Evolutionary conservation across 2,329 filamentous ascomycete species (phyloP).

Genomic region (Ceratocystis eucalypticola): DNA sequence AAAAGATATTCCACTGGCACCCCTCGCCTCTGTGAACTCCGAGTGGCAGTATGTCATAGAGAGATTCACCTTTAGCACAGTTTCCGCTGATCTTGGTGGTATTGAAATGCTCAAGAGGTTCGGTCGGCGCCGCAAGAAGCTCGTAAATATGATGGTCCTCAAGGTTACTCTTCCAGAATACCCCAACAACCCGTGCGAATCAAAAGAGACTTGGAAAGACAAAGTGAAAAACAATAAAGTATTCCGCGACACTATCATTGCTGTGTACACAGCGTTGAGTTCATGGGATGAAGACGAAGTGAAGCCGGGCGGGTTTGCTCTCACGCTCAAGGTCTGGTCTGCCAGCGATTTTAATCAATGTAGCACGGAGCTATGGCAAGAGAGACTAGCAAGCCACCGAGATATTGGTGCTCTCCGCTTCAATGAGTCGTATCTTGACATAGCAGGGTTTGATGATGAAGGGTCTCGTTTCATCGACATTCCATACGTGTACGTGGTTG

Average conservation of each 20-base stretch:
- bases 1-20: not conserved
- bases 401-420: constrained; percentile 22
- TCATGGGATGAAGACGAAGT: constrained; percentile 20
- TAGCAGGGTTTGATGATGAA: constrained; percentile 50
- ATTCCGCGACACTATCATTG: constrained; percentile 15
- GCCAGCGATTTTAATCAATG: constrained; percentile 22
- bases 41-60: constrained; percentile 20
- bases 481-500: constrained; percentile 31
- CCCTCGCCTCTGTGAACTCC: constrained; percentile 15
- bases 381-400: constrained; percentile 20
- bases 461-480: constrained; percentile 41
- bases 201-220: constrained; percentile 20
- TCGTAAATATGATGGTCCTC: constrained; percentile 15
- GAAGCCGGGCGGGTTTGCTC: constrained; percentile 19
- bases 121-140: constrained; percentile 6
- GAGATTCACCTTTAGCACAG: constrained; percentile 14
- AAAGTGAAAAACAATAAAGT: constrained; percentile 18
- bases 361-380: constrained; percentile 20
- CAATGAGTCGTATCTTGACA: constrained; percentile 46
- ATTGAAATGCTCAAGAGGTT: constrained; percentile 10
- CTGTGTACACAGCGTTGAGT: constrained; percentile 18
- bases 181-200: constrained; percentile 11
- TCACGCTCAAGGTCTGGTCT: constrained; percentile 20
- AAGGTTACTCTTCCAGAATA: constrained; percentile 16
- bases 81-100: constrained; percentile 11